Conservation (phyloP, 2,329 filamentous ascomycete genomes). For the Hymenoscyphus repandus region DNA sequence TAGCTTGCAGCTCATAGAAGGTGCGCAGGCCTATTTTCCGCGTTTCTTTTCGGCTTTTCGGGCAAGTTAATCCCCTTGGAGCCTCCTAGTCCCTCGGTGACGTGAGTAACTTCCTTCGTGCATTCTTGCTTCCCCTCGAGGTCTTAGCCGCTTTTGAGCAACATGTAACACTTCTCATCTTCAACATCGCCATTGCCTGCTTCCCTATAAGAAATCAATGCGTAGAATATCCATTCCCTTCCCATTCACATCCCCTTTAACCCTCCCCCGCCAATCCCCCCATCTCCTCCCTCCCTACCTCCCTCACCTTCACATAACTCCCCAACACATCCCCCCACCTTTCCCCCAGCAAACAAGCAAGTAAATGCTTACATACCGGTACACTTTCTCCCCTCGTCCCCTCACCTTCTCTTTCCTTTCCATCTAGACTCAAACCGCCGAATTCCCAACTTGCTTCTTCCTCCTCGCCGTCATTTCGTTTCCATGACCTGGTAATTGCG, state of each 20-base stretch:
- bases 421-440: constrained; percentile 42
- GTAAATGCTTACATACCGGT: constrained; percentile 79
- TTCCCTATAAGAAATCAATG: no score
- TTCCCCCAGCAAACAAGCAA: constrained; percentile 75
- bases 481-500: no score
- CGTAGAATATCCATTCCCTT: background rate
- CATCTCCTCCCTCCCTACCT: constrained; percentile 59
- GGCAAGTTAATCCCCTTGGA: no score
- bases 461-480: constrained; percentile 2
- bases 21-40: constrained; percentile 17
- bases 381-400: constrained; percentile 24
- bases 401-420: constrained; percentile 16
- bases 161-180: no score
- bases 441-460: constrained; percentile 29
- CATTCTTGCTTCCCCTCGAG: no score
- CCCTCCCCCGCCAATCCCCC: constrained; percentile 54
- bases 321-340: constrained; percentile 55
- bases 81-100: no score
- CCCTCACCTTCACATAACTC: constrained; percentile 47
- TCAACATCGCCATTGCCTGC: no score
- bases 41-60: background rate
- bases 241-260: background rate
- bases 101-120: no score
- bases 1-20: constrained; percentile 26
- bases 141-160: no score